phyloP scores from a whole-genome alignment of 495 filamentous ascomycete species.

The Lepraria neglecta region DNA sequence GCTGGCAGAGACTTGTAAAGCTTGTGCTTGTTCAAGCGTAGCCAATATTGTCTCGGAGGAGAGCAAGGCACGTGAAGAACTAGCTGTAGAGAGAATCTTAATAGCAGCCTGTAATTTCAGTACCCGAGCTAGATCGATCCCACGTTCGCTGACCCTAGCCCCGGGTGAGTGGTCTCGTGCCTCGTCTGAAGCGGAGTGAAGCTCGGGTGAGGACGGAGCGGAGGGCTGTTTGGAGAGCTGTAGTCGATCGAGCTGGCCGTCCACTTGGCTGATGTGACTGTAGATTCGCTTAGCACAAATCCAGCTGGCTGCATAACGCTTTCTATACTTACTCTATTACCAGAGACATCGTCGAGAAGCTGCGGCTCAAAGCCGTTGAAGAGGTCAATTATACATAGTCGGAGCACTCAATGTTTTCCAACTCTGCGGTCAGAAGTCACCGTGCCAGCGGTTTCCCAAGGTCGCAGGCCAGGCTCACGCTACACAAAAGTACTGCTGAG shows the following conservation, averaged over 20 bases:
- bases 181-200: constrained; percentile 18
- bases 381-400: background rate
- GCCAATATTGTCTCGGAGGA: constrained; percentile 46
- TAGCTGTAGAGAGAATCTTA: constrained; percentile 60
- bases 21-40: constrained; percentile 54
- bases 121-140: constrained; percentile 21
- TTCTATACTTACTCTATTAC: constrained; percentile 54
- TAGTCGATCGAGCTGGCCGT: constrained; percentile 72
- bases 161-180: constrained; percentile 17
- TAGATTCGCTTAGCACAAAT: constrained; percentile 5
- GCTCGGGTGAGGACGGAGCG: constrained; percentile 25
- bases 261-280: constrained; percentile 73
- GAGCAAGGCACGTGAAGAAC: constrained; percentile 50
- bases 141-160: background rate
- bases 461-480: no score
- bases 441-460: background rate
- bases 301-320: background rate
- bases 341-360: constrained; percentile 51
- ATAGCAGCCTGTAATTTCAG: constrained; percentile 54
- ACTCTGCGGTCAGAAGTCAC: background rate
- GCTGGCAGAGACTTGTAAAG: constrained; percentile 32
- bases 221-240: constrained; percentile 39
- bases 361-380: constrained; percentile 3
- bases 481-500: no score
- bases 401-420: background rate